A percentile compares a stretch with the other conserved stretches of the same genome.
Evolutionary conservation across 257 asterid genomes (phyloP).

Genomic region (Nicotiana knightiana): DNA sequence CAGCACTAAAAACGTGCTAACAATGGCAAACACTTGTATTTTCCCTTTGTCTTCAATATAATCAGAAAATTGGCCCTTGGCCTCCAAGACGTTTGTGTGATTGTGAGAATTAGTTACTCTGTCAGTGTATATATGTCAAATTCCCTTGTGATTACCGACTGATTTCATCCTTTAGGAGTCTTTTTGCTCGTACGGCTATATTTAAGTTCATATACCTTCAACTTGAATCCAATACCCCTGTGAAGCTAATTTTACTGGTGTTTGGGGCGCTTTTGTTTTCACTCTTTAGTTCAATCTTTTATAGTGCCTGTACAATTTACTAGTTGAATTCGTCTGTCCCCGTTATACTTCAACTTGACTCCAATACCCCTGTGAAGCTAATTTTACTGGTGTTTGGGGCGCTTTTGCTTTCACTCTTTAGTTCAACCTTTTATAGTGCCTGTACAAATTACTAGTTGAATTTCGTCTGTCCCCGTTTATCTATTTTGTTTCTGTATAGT

Average conservation of each 20-base stretch:
- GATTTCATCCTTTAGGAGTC: too few species aligned
- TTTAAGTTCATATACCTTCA: too few species aligned
- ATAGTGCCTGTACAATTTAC: background rate
- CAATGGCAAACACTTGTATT: too few species aligned
- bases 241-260: background rate
- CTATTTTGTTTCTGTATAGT: background rate
- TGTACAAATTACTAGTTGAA: background rate
- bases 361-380: background rate
- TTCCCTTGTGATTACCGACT: too few species aligned
- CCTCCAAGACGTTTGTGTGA: too few species aligned
- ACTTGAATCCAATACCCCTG: too few species aligned
- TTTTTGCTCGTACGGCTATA: too few species aligned
- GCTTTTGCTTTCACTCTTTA: background rate
- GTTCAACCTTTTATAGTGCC: background rate
- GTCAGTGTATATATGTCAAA: too few species aligned
- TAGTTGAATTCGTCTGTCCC: background rate
- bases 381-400: background rate
- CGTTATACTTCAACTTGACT: background rate
- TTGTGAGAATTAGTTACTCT: too few species aligned
- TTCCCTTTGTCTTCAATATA: too few species aligned
- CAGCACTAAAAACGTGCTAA: too few species aligned
- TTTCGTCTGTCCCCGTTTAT: background rate
- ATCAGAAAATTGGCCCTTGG: too few species aligned
- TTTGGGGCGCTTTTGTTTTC: background rate
- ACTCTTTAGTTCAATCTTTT: background rate